These are phyloP conservation scores for Metschnikowia lunata DNA, from an alignment of 805 yeast genomes.

Conservation along the genomic window DNA sequence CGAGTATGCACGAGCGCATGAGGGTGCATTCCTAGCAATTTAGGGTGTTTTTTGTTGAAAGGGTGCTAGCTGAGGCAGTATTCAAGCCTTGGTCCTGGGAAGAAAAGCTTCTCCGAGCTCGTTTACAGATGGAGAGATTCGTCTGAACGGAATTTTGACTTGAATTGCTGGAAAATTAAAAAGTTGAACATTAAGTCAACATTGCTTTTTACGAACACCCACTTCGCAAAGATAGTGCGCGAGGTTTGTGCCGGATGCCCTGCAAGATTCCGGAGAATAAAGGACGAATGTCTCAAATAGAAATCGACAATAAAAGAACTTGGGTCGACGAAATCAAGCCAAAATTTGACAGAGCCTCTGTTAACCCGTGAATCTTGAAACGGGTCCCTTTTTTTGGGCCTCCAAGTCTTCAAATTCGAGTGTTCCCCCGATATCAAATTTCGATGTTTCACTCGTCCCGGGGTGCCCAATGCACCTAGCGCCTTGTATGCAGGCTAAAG, in stretches of 20 bases:
- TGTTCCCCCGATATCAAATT: neutral
- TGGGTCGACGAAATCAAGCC: slow-evolving; percentile 9
- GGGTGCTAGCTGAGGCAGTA: neutral
- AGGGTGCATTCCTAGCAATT: neutral
- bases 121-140: neutral
- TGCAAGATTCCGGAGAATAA: slow-evolving; percentile 1
- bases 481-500: too few relatives aligned
- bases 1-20: slow-evolving; percentile 1
- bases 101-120: neutral
- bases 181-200: neutral
- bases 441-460: slow-evolving; percentile 1
- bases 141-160: neutral
- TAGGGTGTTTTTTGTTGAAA: neutral
- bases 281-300: slow-evolving; percentile 10
- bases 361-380: slow-evolving; percentile 1
- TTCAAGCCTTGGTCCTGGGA: neutral
- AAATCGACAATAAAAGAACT: neutral
- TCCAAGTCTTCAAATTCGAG: neutral
- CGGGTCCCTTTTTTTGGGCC: neutral
- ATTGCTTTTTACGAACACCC: too few relatives aligned
- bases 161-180: neutral
- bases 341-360: slow-evolving; percentile 2
- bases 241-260: neutral
- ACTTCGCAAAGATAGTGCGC: neutral
- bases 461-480: too few relatives aligned